Base-by-base conservation (phyloP, 805 yeast species). In the Pichia exigua region DNA sequence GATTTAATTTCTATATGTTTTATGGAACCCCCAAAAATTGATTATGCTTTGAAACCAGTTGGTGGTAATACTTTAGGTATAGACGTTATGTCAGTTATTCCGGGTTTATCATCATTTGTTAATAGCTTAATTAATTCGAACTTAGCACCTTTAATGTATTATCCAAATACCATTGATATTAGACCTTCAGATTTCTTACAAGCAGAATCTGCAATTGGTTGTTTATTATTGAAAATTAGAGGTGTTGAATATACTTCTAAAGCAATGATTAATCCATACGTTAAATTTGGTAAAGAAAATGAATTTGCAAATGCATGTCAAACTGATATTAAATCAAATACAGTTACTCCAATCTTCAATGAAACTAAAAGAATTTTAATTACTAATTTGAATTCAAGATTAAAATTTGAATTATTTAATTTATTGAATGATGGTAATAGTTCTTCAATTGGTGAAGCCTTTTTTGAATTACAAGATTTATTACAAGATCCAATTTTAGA, bases 51-150 rank as follows among this genome's bases (percentile, higher is more conserved):
- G 72, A 87, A 87, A 64, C 95, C 95, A 11, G 85, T 87, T 49
- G 94, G 94, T 65, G 94, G 95, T 70, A 92, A 87, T 64, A 83
- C 91, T n/a, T 75, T 87, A 54, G 95, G 95, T 55, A 63, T 87
- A 44, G 95, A 87, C 69, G 78, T 87, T 59, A 87, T 87, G 95
- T 82, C 91, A 3, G 75, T 86, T 59, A 76, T 87, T 57, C 95
- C 95, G 4, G 94, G 94, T 55, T 77, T 87, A 62, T 76, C 87
- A 24, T 72, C 81, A 3, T 82, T 86, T 61, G 90, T 87, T 49
- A 85, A 83, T 56, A 74, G 77, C 22, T 73, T 83, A 65, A 80
- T 87, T 62, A 85, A 87, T 66, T 70, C 86, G 46, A 83, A 71
- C 57, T 80, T 82, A 60, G 82, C 86, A 43, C 94, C 92, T 43